Conservation (phyloP, 2,329 filamentous ascomycete species). For the Stagonosporopsis vannaccii region DNA sequence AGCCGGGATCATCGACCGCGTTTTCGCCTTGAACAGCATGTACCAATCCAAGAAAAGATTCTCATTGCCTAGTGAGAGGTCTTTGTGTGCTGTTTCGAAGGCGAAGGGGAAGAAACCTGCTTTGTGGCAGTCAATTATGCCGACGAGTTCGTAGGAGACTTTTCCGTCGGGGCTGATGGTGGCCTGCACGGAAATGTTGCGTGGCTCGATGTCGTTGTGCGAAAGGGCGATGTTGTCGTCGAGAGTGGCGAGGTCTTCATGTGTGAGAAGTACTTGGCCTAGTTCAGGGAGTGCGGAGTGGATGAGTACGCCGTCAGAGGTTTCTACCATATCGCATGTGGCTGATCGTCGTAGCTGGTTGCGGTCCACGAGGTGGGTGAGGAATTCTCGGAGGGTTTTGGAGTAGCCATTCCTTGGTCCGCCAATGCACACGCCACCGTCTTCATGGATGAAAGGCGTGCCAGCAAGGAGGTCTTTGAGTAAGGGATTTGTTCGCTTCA, state of each 20-base stretch:
- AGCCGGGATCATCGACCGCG: slow-evolving; percentile 3
- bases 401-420: slow-evolving; percentile 10
- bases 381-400: slow-evolving; percentile 9
- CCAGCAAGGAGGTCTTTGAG: slow-evolving; percentile 7
- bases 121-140: slow-evolving; percentile 11
- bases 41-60: slow-evolving; percentile 17
- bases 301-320: slow-evolving; percentile 9
- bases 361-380: slow-evolving; percentile 9
- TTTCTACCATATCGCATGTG: slow-evolving; percentile 14
- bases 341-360: slow-evolving; percentile 10
- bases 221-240: slow-evolving; percentile 9
- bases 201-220: slow-evolving; percentile 13
- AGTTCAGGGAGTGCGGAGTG: slow-evolving; percentile 11
- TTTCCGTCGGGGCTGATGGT: background rate
- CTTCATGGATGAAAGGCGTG: slow-evolving; percentile 8
- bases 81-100: slow-evolving; percentile 16
- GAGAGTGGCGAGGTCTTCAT: slow-evolving; percentile 2
- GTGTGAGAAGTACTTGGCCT: slow-evolving; percentile 12
- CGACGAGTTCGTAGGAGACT: slow-evolving; percentile 7
- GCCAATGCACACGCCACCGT: slow-evolving; percentile 9
- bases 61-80: slow-evolving; percentile 14
- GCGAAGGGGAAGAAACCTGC: slow-evolving; percentile 14
- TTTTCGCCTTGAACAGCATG: slow-evolving; percentile 12
- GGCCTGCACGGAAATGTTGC: slow-evolving; percentile 9
- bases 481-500: slow-evolving; percentile 7